These are phyloP conservation scores for Saccharomyces eubayanus DNA, from an alignment of 805 yeast genomes.

Conservation along the genomic window DNA sequence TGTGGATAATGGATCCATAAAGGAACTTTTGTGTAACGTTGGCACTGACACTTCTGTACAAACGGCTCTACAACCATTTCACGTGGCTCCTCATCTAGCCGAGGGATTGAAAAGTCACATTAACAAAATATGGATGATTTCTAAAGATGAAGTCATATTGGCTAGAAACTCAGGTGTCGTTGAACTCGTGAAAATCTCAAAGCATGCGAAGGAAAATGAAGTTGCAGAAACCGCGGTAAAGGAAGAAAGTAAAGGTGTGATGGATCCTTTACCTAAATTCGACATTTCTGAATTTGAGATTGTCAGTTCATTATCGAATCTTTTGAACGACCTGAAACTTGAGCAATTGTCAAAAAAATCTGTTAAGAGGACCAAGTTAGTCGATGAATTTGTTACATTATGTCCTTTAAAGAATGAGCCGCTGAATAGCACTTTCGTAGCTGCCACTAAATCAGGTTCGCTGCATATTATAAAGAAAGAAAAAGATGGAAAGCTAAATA, in stretches of 20 bases:
- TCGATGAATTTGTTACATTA: slow-evolving; percentile 36
- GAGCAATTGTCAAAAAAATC: slow-evolving; percentile 20
- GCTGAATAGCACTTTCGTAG: slow-evolving; percentile 18
- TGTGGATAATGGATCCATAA: slow-evolving; percentile 58
- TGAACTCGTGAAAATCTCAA: slow-evolving; percentile 33
- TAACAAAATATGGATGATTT: slow-evolving; percentile 32
- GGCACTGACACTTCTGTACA: slow-evolving; percentile 78
- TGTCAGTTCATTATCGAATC: slow-evolving; percentile 10
- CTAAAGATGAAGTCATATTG: slow-evolving; percentile 31
- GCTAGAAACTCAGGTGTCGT: slow-evolving; percentile 42
- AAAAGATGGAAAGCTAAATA: slow-evolving; percentile 9
- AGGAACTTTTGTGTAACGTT: slow-evolving; percentile 51
- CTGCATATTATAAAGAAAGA: slow-evolving; percentile 24
- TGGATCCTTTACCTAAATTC: slow-evolving; percentile 9
- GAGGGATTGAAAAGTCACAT: slow-evolving; percentile 36
- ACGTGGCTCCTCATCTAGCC: slow-evolving; percentile 38
- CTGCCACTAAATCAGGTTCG: slow-evolving; percentile 33
- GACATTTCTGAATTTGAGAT: slow-evolving; percentile 19
- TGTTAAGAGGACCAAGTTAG: slow-evolving; percentile 22
- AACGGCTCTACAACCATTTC: slow-evolving; percentile 54
- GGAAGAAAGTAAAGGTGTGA: neutral
- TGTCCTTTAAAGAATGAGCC: slow-evolving; percentile 13
- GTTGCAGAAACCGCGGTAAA: neutral
- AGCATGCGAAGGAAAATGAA: slow-evolving; percentile 11
- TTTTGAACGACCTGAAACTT: slow-evolving; percentile 19